phyloP scores from a whole-genome alignment of 2,329 filamentous ascomycete species.

The Monosporascus cannonballus region DNA sequence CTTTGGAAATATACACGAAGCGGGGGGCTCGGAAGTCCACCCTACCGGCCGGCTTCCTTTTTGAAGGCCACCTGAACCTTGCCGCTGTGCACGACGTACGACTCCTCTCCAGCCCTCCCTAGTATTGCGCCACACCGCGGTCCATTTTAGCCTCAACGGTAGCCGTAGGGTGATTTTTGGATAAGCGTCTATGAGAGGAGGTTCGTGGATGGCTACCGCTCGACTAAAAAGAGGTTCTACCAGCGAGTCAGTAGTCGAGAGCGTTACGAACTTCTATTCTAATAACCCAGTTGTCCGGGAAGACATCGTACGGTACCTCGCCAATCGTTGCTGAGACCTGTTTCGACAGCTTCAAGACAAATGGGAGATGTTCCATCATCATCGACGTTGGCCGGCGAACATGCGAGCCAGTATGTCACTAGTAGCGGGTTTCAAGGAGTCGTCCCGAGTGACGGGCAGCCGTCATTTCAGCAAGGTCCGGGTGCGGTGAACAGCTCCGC shows the following conservation, averaged over 20 bases:
- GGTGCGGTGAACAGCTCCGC: conserved; percentile 15
- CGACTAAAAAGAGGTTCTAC: background rate
- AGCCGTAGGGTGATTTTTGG: background rate
- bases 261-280: conserved; percentile 1
- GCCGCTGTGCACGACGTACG: conserved; percentile 9
- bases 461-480: conserved; percentile 12
- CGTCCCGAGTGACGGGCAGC: conserved; percentile 15
- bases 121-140: conserved; percentile 15
- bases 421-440: conserved; percentile 13
- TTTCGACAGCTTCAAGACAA: conserved; percentile 5
- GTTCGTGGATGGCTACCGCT: background rate
- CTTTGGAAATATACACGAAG: conserved; percentile 13
- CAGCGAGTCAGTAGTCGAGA: background rate
- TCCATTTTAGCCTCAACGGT: conserved; percentile 8
- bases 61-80: conserved; percentile 11
- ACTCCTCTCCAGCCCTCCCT: conserved; percentile 10
- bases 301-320: conserved; percentile 1
- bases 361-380: conserved; percentile 30
- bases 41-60: conserved; percentile 12
- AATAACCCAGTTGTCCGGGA: background rate
- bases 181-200: background rate
- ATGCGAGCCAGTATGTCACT: conserved; percentile 16
- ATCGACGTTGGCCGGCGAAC: conserved; percentile 22
- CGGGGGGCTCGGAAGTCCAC: conserved; percentile 2
- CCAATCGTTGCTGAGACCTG: conserved; percentile 6